phyloP scores from a whole-genome alignment of 192 early-diverging fungal species.

The Coemansia sp. region DNA sequence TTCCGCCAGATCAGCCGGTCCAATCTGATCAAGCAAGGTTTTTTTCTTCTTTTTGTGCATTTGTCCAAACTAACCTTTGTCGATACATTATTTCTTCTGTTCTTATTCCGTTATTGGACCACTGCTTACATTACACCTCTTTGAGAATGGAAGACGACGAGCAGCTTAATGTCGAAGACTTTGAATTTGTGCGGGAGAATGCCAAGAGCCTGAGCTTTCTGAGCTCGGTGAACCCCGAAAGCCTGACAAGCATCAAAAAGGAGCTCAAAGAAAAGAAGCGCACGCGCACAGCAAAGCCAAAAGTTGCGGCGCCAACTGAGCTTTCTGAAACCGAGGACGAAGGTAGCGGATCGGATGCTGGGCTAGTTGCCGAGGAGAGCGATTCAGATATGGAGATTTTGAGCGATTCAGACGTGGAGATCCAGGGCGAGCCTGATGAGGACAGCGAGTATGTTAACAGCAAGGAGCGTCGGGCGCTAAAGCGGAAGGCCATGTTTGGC shows the following conservation, averaged over 20 bases:
- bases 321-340: conserved; percentile 29
- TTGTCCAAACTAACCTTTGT: not conserved
- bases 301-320: conserved; percentile 10
- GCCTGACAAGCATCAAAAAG: conserved; percentile 30
- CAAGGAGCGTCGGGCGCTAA: conserved; percentile 37
- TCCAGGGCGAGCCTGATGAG: conserved; percentile 10
- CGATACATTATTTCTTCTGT: not conserved
- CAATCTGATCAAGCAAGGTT: conserved; percentile 4
- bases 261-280: conserved; percentile 29
- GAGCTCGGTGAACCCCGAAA: conserved; percentile 31
- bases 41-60: conserved; percentile 5
- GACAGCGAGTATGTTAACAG: conserved; percentile 29
- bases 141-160: conserved; percentile 15
- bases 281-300: not conserved
- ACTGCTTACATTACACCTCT: not conserved
- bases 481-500: conserved; percentile 47
- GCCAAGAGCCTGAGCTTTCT: conserved; percentile 35
- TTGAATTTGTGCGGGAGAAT: conserved; percentile 46
- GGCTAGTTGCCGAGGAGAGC: conserved; percentile 13
- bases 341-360: conserved; percentile 6
- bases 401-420: conserved; percentile 10
- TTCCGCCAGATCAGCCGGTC: conserved; percentile 1
- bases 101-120: not conserved
- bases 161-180: conserved; percentile 42
- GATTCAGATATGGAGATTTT: conserved; percentile 20